Conservation (phyloP, 2,329 filamentous ascomycete genomes). For the Tolypocladium guangdongense region DNA sequence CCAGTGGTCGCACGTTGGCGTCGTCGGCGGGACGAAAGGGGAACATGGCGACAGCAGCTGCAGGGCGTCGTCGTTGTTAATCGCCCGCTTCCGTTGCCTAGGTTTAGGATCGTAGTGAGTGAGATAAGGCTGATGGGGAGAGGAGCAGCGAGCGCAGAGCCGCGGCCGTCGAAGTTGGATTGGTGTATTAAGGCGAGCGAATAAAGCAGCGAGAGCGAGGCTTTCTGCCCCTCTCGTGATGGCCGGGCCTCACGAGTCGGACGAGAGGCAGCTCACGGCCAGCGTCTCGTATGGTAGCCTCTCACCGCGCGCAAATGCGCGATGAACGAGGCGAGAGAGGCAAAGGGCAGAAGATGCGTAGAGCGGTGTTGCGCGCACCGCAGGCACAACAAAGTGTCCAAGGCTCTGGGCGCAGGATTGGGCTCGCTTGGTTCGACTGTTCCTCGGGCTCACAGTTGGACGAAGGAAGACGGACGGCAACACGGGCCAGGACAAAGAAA, state of each 20-base stretch:
- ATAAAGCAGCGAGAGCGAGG: not conserved
- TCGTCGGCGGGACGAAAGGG: slow-evolving; percentile 23
- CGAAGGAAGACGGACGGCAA: not conserved
- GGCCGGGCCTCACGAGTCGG: not conserved
- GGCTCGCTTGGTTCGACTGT: not conserved
- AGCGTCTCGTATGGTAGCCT: not conserved
- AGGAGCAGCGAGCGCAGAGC: not conserved
- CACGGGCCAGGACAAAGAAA: slow-evolving; percentile 1
- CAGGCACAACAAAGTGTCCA: not conserved
- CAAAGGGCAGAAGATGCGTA: not conserved
- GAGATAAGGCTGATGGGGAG: not conserved
- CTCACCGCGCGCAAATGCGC: not conserved
- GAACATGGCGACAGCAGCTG: slow-evolving; percentile 17
- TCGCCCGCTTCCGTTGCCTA: not conserved
- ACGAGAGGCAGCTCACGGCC: not conserved
- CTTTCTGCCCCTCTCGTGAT: not conserved
- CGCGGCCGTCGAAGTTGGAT: not conserved
- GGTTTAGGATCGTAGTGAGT: not conserved
- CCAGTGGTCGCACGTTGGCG: slow-evolving; percentile 21
- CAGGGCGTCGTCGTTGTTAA: not conserved
- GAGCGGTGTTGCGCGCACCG: not conserved
- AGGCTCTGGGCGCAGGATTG: not conserved
- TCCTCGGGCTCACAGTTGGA: not conserved
- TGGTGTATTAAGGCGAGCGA: not conserved
- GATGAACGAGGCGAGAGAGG: not conserved